Evolutionary conservation across 164 flowering plant species (phyloP).

Genomic region (Annona squamosa): DNA sequence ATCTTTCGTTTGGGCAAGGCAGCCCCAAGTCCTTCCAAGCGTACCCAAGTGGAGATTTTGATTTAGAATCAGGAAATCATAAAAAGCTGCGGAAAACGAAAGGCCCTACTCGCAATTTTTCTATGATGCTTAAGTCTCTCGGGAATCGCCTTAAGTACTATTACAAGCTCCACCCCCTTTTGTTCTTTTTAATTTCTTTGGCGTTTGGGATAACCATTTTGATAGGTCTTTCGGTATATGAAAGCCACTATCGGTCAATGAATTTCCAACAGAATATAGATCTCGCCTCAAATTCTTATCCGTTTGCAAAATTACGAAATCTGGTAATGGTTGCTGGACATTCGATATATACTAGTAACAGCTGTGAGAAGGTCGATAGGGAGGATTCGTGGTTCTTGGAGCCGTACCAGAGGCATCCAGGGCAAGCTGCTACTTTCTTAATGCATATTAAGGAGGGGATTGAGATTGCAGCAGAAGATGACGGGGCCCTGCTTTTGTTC

Average conservation of each 20-base stretch:
- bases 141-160: slow-evolving; percentile 43
- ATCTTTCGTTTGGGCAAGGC: slow-evolving; percentile 34
- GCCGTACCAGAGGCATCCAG: slow-evolving; percentile 84
- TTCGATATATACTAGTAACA: slow-evolving; percentile 85
- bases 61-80: slow-evolving; percentile 63
- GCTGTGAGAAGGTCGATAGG: slow-evolving; percentile 68
- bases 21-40: slow-evolving; percentile 71
- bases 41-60: slow-evolving; percentile 67
- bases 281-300: slow-evolving; percentile 29
- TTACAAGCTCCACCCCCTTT: slow-evolving; percentile 58
- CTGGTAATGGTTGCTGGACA: slow-evolving; percentile 99
- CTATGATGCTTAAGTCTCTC: slow-evolving; percentile 53
- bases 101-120: slow-evolving; percentile 19
- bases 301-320: slow-evolving; percentile 52
- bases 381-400: slow-evolving; percentile 94
- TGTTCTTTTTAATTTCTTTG: slow-evolving; percentile 44
- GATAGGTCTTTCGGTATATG: slow-evolving; percentile 47
- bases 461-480: slow-evolving; percentile 65
- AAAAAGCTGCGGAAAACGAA: slow-evolving; percentile 46
- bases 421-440: slow-evolving; percentile 85
- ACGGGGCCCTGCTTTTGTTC: slow-evolving; percentile 70
- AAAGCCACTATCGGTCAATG: slow-evolving; percentile 27
- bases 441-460: slow-evolving; percentile 74
- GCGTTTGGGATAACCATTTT: slow-evolving; percentile 53
- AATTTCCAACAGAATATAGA: slow-evolving; percentile 23